Base-by-base conservation (phyloP, 768 basidiomycete species). In the Suillus occidentalis region DNA sequence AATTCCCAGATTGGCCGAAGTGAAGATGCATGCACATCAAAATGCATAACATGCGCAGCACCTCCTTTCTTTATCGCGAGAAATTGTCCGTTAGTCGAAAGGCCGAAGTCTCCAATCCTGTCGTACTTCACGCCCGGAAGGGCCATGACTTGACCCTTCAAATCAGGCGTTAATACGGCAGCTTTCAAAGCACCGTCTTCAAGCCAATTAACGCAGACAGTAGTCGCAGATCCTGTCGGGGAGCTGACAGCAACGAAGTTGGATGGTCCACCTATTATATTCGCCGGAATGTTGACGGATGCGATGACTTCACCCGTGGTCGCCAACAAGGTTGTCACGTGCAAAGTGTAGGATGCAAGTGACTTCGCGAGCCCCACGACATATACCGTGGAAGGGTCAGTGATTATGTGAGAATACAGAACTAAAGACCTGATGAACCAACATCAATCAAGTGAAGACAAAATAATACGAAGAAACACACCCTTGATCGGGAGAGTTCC, bases 401-500 rank as follows among this genome's bases (percentile, higher is more conserved):
- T 67, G 9, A 87, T 73, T 12, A 97, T 73, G 64, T 87, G 84
- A 6, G 89, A 85, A 73, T 89, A 87, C 36, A 91, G 78, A 7
- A 88, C 80, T 7, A 86, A 80, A 2, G 87, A 87, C 22, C 94
- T 95, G 67, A 10, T 55, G 6, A 12, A 39, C 25, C 9, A 6
- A 14, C 25, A 34, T 61, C 28, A 18, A 57, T 50, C 25, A 50
- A 18, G 25, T 42, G 49, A 70, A 64, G 65, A 64, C 36, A 25
- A 52, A 37, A 40, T 37, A 36, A 36, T 61, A 13, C 25, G 14
- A 45, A 2, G 7, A 20, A 28, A 78, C 87, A 68, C 70, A 93
- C 92, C 81, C 83, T 58, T 88, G 83, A 71, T 91, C 90, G 16
- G 81, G 80, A 28, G 88, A 82, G n/a, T 80, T 82, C 90, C 92